Base-by-base conservation (phyloP, 345 rosid genomes). In the Boechera stricta region DNA sequence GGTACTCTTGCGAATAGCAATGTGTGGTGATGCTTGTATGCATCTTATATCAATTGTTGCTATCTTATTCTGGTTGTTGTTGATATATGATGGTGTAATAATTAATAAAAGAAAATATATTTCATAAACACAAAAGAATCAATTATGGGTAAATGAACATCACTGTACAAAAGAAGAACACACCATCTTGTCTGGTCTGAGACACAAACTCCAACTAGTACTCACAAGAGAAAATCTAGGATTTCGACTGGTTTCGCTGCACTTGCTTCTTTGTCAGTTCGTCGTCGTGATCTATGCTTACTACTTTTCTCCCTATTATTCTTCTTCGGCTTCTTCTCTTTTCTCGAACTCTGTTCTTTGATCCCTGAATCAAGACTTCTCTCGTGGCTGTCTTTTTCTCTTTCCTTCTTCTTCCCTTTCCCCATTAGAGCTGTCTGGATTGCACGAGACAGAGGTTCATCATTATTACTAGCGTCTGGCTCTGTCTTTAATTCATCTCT, bases 151-250 rank as follows among this genome's bases (percentile, higher is more conserved):
- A 78, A 32, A 66, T 32, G 69, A 44, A 44, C 36, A 10, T 60
- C 51, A 60, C 63, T 48, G 49, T 41, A 78, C 77, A 78, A 45
- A 47, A 49, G 33, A 49, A 15, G 33, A 49, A 15, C 49, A 72
- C 62, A 72, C 49, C 55, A 63, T 8, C 7, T 16, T 48, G 70
- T 66, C 48, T 55, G 49, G 56, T 74, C 65, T 26, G 63, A 64
- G 18, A 45, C 61, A 7, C 57, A 28, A 56, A 55, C 71, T 58
- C 51, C 59, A 57, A 64, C 31, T 36, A 45, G 44, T 41, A 42
- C 45, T 72, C 74, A 95, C 64, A 89, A 81, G 61, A 95, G 98
- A 35, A 90, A 86, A 88, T 92, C 99, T 41, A 90, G 96, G 73
- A 90, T 79, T 18, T 81, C 87, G 2, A 78, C 59, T 24, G 85